phyloP scores from a whole-genome alignment of 768 basidiomycete species.

The Lactarius hengduanensis region DNA sequence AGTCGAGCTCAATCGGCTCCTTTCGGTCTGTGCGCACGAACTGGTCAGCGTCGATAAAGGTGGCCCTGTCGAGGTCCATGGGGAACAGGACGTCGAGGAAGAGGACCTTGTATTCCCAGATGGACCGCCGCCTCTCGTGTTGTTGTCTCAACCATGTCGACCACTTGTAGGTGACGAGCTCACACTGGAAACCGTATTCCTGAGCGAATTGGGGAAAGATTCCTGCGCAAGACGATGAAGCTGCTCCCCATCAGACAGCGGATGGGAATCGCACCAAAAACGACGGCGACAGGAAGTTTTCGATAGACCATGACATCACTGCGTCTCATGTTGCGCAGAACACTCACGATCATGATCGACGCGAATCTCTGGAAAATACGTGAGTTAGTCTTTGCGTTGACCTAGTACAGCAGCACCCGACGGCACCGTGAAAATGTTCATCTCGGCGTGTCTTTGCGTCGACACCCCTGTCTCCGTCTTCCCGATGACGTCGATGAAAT shows the following conservation, averaged over 20 bases:
- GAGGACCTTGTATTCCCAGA: conserved; percentile 99
- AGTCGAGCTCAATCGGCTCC: conserved; percentile 89
- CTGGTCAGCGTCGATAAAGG: conserved; percentile 97
- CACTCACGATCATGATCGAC: conserved; percentile 97
- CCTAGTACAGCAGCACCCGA: conserved; percentile 96
- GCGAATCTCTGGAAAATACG: conserved; percentile 74
- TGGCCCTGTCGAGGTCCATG: conserved; percentile 97
- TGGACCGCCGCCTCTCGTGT: conserved; percentile 96
- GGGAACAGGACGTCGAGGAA: conserved; percentile 99
- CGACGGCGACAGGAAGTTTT: conserved; percentile 97
- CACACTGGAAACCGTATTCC: conserved; percentile 93
- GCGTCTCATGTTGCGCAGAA: conserved; percentile 91
- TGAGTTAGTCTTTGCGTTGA: not conserved
- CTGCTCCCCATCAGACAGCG: not conserved
- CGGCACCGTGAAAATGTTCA: conserved; percentile 99
- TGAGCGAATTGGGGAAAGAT: conserved; percentile 90
- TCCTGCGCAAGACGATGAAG: conserved; percentile 55
- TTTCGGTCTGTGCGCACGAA: conserved; percentile 96
- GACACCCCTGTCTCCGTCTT: conserved; percentile 26
- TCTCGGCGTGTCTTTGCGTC: conserved; percentile 67
- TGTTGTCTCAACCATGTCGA: conserved; percentile 97
- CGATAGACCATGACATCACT: conserved; percentile 99
- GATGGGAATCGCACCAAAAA: conserved; percentile 64
- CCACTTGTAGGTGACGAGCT: conserved; percentile 99
- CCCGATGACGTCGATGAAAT: conserved; percentile 30